Evolutionary conservation across 1,284 basidiomycete genomes (phyloP), one percentile per base, ranked within the genome.

Genomic region (Heliocybe sulcata): DNA sequence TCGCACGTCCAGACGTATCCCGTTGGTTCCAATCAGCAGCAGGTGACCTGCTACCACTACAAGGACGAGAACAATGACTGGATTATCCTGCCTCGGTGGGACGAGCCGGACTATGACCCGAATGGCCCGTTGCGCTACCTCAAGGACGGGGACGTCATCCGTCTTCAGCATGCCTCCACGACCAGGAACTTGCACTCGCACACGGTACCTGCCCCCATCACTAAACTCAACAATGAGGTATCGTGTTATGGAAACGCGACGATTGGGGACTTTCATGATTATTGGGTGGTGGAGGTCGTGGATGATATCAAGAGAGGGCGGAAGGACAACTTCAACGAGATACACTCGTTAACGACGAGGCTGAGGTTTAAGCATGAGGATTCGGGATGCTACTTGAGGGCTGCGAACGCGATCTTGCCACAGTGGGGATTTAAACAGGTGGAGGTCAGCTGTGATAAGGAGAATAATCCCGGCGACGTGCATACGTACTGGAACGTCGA

Each of bases 381-480:
- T 35, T 73, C 90, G 11, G 90, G 90, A 2, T 98, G 94, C 68
- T 98, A 98, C 72, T 73, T 99, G 47, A 81, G 88, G 22, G 95
- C 96, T 2, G 90, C 90, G 52, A 98, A 96, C 67, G 82, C 86
- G 1, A 79, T 92, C 47, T 73, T 99, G 35, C 96, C 97, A 1
- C 92, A 97, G 70, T 99, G 96, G 97, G 96, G 96, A 22, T 99
- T 98, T 82, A 98, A 98, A 74, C 97, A 99, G 74, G 81, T 98
- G 57, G 96, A 99, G 70, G 95, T 98, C 48, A 90, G 86, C 59
- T 99, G 97, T 70, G 86, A 87, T 57, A 94, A 92, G 72, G 87
- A 92, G 66, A 91, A 95, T 68, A 83, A 93, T 64, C 84, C 84
- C 0, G 78, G 74, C 33, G 92, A 98, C 69, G 69, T 81, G 20